Evolutionary conservation across 108 stramenopile species (phyloP), one percentile per base, ranked within the genome.

Genomic region (Cyclostephanos invisitatus): DNA sequence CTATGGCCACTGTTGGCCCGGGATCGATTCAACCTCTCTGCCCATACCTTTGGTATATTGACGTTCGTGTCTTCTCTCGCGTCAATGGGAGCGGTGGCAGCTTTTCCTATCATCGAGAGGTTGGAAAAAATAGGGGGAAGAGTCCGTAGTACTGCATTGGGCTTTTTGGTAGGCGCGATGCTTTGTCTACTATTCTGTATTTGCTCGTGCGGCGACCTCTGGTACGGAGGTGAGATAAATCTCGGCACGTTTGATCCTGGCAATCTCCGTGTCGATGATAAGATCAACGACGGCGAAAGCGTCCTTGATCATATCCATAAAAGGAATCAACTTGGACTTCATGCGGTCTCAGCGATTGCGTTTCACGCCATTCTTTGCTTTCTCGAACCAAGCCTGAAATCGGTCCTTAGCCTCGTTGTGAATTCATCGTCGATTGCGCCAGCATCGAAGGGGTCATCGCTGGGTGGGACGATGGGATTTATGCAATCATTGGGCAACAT

Each of bases 381-480:
- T 51, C 62, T 73, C 5, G 72, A 73, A 63, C 72, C 72, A 3
- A 59, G 62, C 42, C 35, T 73, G 63, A 73, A 73, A 73, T 73
- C 72, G n/a, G 54, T 54, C 38, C 44, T 73, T 27, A 73, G 72
- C 21, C 62, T 73, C 17, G 38, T 58, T 44, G 21, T 35, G 8
- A 28, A 35, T 22, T 69, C 68, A 9, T 54, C 71, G 22, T 14
- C 36, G n/a, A 46, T 15, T 46, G 11, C 61, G 51, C 24, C 48
- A 44, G 32, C 53, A 35, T 20, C 61, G 42, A 68, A 55, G n/a
- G 55, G 21, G 68, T 58, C 68, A 25, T 64, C 46, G 21, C 38
- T 68, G 37, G 67, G 64, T 44, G 59, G 54, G 21, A 65, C 74
- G 20, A 67, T 68, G 42, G 64, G 64, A 44, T 68, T 57, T 7